Conservation (phyloP, 1,284 basidiomycete genomes). For the Apiotrichum veenhuisii region DNA sequence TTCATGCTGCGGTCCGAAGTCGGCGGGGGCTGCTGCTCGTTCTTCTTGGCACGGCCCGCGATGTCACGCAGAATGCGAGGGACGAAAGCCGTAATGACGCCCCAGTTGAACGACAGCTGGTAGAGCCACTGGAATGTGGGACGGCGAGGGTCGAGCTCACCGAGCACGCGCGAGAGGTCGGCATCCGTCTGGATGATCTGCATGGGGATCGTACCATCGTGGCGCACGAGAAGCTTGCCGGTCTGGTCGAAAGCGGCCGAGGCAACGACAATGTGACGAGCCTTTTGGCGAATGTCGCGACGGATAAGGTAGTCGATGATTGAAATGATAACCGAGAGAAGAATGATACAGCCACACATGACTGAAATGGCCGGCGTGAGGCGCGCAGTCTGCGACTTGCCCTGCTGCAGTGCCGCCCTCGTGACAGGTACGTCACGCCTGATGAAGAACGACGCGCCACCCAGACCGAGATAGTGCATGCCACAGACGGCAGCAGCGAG, state of each 20-base stretch:
- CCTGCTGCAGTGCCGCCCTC: background rate
- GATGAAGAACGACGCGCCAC: slow-evolving; percentile 51
- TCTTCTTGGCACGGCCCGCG: slow-evolving; percentile 19
- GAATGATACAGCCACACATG: slow-evolving; percentile 53
- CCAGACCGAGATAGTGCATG: slow-evolving; percentile 55
- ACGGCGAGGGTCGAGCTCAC: slow-evolving; percentile 52
- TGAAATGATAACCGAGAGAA: slow-evolving; percentile 49
- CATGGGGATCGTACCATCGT: slow-evolving; percentile 54
- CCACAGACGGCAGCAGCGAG: slow-evolving; percentile 52
- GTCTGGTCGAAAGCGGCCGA: slow-evolving; percentile 53
- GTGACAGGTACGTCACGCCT: slow-evolving; percentile 15
- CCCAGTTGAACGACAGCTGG: slow-evolving; percentile 54
- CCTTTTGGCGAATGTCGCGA: slow-evolving; percentile 47
- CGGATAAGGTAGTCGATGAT: slow-evolving; percentile 47
- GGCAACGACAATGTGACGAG: slow-evolving; percentile 53
- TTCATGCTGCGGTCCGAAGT: slow-evolving; percentile 28
- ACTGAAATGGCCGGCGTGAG: slow-evolving; percentile 51
- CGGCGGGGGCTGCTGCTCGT: slow-evolving; percentile 27
- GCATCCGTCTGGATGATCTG: slow-evolving; percentile 54
- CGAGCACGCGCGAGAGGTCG: slow-evolving; percentile 49
- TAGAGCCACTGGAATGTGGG: slow-evolving; percentile 56
- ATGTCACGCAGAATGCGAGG: slow-evolving; percentile 47
- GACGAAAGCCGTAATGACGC: slow-evolving; percentile 51
- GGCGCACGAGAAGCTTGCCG: slow-evolving; percentile 53
- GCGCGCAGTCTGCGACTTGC: slow-evolving; percentile 20